Evolutionary conservation across 345 rosid species (phyloP), one percentile per base, ranked within the genome.

Genomic region (Hibiscus tridactylites): DNA sequence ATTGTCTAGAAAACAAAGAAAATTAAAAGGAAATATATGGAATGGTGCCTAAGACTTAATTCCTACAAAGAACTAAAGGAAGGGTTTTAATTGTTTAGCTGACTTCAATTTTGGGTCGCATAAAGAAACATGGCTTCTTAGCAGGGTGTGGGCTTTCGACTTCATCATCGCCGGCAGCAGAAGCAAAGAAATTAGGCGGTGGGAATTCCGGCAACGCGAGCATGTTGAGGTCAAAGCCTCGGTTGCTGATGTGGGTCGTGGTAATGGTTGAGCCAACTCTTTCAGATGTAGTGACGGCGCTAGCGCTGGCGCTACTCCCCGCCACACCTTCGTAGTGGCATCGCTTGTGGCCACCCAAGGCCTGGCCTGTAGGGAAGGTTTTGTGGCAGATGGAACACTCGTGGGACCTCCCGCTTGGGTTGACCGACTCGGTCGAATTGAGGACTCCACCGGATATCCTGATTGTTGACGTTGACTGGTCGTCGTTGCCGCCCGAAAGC

Each of bases 341-440:
- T 26, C 94, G 80, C 73, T 89, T 89, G 81, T 89, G 94, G 3
- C 94, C 94, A 8, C 94, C 94, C 37, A 89, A 71, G 29, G 91
- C 94, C 79, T 89, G 94, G 8, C 94, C 94, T 16, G 87, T 83
- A 13, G 90, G 80, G 74, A 89, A 89, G 50, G 76, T 68, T 83
- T 80, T 87, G 79, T 87, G 87, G 75, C 94, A 89, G 72, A 87
- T 87, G 49, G 91, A 82, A 67, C 94, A 89, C 86, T 85, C 88
- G 78, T 89, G 94, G 6, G 81, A 28, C 78, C 78, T 84, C 7
- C 83, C 88, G 29, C 76, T 54, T 13, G 73, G 70, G 57, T 46
- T 70, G 33, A 3, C 3, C 44, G 65, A 50, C n/a, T 68, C 73
- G n/a, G 69, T 33, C 9, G 71, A 8, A 37, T 57, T 9, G 54